Conservation (phyloP, 2,329 filamentous ascomycete genomes). For the Bisporella sp. region DNA sequence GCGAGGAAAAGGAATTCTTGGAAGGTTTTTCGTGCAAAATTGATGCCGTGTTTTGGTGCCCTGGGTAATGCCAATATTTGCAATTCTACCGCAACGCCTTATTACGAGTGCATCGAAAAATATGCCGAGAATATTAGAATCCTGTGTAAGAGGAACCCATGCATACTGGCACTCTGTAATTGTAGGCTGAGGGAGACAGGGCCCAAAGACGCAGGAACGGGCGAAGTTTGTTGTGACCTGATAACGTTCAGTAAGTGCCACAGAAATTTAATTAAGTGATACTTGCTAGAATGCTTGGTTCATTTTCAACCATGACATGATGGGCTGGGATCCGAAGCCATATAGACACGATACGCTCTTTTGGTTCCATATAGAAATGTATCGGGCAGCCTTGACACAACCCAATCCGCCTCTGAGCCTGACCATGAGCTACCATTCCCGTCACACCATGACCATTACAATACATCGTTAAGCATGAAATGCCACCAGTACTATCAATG, state of each 20-base stretch:
- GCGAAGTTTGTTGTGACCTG: neutral
- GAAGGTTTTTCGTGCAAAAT: neutral
- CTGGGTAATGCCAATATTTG: neutral
- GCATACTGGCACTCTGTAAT: neutral
- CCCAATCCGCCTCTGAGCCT: neutral
- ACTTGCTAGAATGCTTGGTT: constrained; percentile 1
- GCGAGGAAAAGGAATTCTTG: neutral
- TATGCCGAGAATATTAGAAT: neutral
- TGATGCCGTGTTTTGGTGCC: neutral
- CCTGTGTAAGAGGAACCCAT: neutral
- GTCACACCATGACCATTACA: neutral
- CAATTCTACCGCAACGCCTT: neutral
- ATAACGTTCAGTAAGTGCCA: neutral
- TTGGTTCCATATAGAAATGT: neutral
- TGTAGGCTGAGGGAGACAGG: neutral
- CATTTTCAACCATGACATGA: neutral
- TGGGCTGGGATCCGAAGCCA: constrained; percentile 1
- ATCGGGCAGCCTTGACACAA: neutral
- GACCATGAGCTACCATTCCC: neutral
- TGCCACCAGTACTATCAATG: neutral
- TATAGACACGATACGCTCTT: constrained; percentile 1
- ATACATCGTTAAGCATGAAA: constrained; percentile 1
- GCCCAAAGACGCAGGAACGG: neutral
- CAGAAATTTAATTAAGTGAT: neutral
- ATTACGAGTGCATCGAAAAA: neutral